Base-by-base conservation (phyloP, 495 filamentous ascomycete species). In the Aspergillus bertholletiae region DNA sequence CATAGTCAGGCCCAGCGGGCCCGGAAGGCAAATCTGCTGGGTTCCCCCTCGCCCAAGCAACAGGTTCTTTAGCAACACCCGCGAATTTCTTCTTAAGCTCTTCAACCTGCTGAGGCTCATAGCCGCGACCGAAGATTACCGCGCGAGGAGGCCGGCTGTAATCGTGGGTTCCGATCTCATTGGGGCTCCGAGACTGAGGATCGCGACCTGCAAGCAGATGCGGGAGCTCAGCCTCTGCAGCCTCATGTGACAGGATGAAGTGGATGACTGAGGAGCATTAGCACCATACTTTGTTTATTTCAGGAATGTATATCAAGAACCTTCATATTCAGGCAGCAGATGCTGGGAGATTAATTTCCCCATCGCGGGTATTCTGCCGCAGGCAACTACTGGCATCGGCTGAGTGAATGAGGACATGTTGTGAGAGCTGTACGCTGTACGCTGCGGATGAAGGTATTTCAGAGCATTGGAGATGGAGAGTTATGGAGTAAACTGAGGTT, bases 91-190 rank as follows among this genome's bases (percentile, higher is more conserved):
- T 28, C 46, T 59, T 54, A n/a, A 66, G 58, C 44, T 55, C 12
- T 34, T 65, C 54, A 18, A 73, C 54, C 27, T 67, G 55, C 1
- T 57, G 48, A 6, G 46, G 12, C 0, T 46, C 26, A 43, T 56
- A 70, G 2, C 59, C 69, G 6, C 69, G 67, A 13, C 70, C 70
- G 21, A 72, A 66, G 8, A 73, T 60, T 12, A 72, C 59, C 6
- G 63, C 70, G 1, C 67, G 65, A 4, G 59, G 57, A 4, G 63
- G 63, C 17, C 44, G 41, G 53, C 44, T 61, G 59, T 67, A 72
- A 32, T 72, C 46, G 30, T 67, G 62, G 4, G 66, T 63, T 35
- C 70, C 70, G 17, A 72, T 39, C 21, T 59, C 56, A 45, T 63
- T 65, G 35, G 46, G 24, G 22, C 52, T 46, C 0, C 54, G 46